phyloP scores from a whole-genome alignment of 352 stramenopile genomes.

The Pythium aristosporum region DNA sequence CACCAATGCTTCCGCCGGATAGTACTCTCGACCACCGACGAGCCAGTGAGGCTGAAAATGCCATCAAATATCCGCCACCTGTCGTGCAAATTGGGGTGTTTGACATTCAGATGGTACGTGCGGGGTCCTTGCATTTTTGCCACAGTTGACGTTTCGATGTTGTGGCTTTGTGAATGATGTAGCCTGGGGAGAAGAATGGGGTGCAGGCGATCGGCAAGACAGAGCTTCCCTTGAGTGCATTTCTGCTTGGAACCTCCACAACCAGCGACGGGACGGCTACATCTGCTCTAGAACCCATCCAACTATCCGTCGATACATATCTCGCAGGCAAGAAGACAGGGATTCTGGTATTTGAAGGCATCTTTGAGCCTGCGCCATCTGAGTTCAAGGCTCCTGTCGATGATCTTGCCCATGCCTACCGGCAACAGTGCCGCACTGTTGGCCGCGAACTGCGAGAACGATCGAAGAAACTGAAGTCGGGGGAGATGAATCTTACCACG shows the following conservation, averaged over 20 bases:
- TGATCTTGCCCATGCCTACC: constrained; percentile 16
- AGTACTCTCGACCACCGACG: background rate
- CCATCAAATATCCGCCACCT: constrained; percentile 30
- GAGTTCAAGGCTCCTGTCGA: constrained; percentile 17
- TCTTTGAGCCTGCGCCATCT: constrained; percentile 41
- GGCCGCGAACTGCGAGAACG: constrained; percentile 22
- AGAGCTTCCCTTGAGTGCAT: constrained; percentile 43
- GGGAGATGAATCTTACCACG: constrained; percentile 5
- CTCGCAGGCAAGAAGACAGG: constrained; percentile 37
- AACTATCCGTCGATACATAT: constrained; percentile 34
- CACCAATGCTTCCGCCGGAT: constrained; percentile 4
- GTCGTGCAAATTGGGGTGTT: constrained; percentile 45
- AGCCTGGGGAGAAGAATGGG: constrained; percentile 45
- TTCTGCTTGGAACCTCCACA: constrained; percentile 24
- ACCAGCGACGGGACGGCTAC: background rate
- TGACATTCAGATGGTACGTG: constrained; percentile 54
- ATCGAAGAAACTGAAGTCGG: constrained; percentile 24
- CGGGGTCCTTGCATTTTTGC: background rate
- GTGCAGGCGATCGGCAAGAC: constrained; percentile 38
- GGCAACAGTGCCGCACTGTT: constrained; percentile 14
- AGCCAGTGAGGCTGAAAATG: background rate
- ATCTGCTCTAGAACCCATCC: constrained; percentile 11
- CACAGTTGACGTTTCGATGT: background rate
- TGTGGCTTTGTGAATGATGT: constrained; percentile 3
- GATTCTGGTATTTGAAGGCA: constrained; percentile 32